Base-by-base conservation (phyloP, 2,329 filamentous ascomycete species). In the Fonsecaea nubica region DNA sequence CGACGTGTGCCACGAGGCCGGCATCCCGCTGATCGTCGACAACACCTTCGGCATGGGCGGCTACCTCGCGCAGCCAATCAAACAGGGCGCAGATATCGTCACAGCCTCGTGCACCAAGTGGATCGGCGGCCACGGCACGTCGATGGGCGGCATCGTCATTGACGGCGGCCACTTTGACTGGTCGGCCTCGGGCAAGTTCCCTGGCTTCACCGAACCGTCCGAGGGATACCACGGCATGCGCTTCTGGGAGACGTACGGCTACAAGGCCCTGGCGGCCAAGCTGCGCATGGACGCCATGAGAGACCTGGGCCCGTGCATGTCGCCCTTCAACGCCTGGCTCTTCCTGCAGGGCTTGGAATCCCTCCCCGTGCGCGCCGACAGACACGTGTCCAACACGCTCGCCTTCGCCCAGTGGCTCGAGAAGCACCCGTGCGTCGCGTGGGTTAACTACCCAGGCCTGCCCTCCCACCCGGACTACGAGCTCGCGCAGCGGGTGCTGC, bases 361-460 rank as follows among this genome's bases (percentile, higher is more conserved):
- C 1, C 85, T 98, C 67, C 93, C 90, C 72, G 81, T 98, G 77
- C 87, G 94, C 55, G 89, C 87, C 42, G 93, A 98, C 82, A 84
- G 94, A 59, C 94, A 97, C 77, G 93, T 92, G 0, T 83, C 88
- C 75, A 98, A 98, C 78, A 88, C 94, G 1, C 79, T 93, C 36
- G 86, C 87, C n/a, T 83, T 98, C 60, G 94, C 94, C 0, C 83
- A 85, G 74, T 95, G 93, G 88, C 84, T 98, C 50, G 89, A 96
- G 83, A 87, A 86, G 76, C 94, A 92, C 81, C 84, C 89, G 61
- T 87, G 94, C 75, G 93, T 98, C 54, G 86, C 86, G 73, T 98
- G 94, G 94, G 94, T 98, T 9, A 95, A 91, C 42, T 98, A 98
- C 79, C 93, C 92, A 0, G 94, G 94, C 21, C 85, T 98, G 4